Evolutionary conservation across 768 basidiomycete genomes (phyloP), one percentile per base, ranked within the genome.

Genomic region (Termitomyces sp.): DNA sequence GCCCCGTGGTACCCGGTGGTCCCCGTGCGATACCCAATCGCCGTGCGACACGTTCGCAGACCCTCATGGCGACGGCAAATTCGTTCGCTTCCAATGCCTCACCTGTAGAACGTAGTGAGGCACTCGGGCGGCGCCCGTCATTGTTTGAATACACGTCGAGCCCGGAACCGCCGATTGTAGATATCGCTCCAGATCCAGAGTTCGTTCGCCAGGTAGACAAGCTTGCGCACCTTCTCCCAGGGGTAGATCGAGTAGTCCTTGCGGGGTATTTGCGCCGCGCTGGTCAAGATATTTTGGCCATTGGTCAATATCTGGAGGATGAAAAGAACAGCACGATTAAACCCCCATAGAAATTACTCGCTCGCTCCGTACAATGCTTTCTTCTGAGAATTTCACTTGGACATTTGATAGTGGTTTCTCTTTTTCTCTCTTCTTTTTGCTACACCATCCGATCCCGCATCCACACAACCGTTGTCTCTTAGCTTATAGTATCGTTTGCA

Each of bases 221-320:
- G 65, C 80, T 93, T 47, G 75, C 77, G 1, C 82, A 83, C 58
- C 71, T 92, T 41, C 72, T 92, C 33, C 91, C 91, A 15, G 82
- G 86, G 61, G 91, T 86, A 35, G 83, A 91, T 60, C 78, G 82
- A 45, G 72, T 69, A 21, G 71, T 90, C 1, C 78, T 93, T 8
- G 85, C 84, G 40, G 80, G 83, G 14, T 93, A 93, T 68, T 69
- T 93, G 57, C 81, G 81, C 30, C 78, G 86, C 10, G 76, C 89
- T 10, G 91, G 91, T 21, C 83, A 89, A 65, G 89, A 91, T 68
- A 87, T 91, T 43, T 73, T 89, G 43, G 91, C 91, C n/a, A 90
- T 93, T 62, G 89, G 89, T 15, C 86, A 89, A 66, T 93, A 90
- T 67, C 74, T 93, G 11, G 90, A 91, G 61, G 91, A 93, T 60